These are phyloP conservation scores for Neospora caninum DNA, from an alignment of 169 alveolate genomes.

Conservation along the genomic window DNA sequence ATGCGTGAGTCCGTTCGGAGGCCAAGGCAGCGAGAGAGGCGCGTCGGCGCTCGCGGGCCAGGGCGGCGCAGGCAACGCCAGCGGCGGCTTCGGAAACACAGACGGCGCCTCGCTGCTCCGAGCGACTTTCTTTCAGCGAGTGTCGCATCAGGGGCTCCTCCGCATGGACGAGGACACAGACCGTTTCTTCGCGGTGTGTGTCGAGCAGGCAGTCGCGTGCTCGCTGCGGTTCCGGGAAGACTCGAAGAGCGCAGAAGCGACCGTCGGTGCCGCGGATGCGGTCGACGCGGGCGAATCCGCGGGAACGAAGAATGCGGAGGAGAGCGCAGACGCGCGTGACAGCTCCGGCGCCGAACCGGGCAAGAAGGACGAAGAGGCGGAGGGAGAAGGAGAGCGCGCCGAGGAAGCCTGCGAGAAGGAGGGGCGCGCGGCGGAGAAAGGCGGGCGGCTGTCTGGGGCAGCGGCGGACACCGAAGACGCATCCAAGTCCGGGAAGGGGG, in stretches of 20 bases:
- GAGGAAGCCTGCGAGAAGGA: background rate
- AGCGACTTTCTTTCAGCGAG: slow-evolving; percentile 84
- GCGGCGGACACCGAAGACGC: background rate
- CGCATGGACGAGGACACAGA: slow-evolving; percentile 89
- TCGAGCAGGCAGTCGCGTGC: slow-evolving; percentile 78
- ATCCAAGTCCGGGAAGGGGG: background rate
- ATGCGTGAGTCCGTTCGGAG: background rate
- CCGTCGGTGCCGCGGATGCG: too few species aligned
- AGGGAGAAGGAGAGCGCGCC: background rate
- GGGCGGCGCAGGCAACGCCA: background rate
- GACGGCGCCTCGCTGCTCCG: slow-evolving; percentile 41
- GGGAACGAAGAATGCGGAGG: too few species aligned
- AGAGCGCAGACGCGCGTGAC: too few species aligned
- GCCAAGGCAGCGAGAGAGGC: background rate
- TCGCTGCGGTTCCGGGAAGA: slow-evolving; percentile 1
- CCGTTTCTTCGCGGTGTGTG: slow-evolving; percentile 84
- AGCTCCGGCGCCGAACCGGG: too few species aligned
- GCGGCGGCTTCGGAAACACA: background rate
- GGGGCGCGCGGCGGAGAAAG: too few species aligned
- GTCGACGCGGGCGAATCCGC: too few species aligned
- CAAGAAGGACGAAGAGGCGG: background rate
- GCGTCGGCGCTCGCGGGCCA: background rate
- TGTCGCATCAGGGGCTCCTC: slow-evolving; percentile 85
- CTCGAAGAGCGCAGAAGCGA: background rate
- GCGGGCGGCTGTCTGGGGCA: background rate